Conservation (phyloP, 169 alveolate genomes). For the Ichthyophthirius multifiliis region DNA sequence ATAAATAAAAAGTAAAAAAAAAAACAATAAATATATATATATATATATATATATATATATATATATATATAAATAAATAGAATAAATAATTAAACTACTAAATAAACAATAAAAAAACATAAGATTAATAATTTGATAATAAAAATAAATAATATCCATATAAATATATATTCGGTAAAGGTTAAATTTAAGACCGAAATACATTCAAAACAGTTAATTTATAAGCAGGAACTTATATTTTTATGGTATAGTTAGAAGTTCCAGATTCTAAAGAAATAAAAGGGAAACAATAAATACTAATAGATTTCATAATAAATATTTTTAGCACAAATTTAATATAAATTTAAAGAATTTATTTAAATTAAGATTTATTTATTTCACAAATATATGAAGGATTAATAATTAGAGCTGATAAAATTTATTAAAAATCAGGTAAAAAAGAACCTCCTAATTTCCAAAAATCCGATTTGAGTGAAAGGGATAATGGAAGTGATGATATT, state of each 20-base stretch:
- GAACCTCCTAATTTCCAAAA: constrained; percentile 12
- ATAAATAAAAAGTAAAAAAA: too few species aligned
- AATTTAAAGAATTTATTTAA: too few species aligned
- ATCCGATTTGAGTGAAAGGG: constrained; percentile 37
- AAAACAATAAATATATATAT: too few species aligned
- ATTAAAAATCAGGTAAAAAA: too few species aligned
- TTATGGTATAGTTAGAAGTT: constrained; percentile 29
- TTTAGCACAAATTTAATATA: too few species aligned
- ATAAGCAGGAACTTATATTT: constrained; percentile 26
- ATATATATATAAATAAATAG: too few species aligned
- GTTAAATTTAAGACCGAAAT: neutral
- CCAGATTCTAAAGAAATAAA: constrained; percentile 6
- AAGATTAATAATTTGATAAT: neutral
- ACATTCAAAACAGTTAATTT: constrained; percentile 1
- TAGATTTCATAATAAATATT: too few species aligned
- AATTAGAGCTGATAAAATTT: too few species aligned
- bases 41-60: too few species aligned
- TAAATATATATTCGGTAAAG: constrained; percentile 33
- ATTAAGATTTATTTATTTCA: too few species aligned
- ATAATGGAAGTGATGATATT: constrained; percentile 33
- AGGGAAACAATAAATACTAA: neutral
- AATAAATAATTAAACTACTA: neutral
- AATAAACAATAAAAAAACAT: neutral
- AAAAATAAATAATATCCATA: neutral
- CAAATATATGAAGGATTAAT: too few species aligned